These are phyloP conservation scores for Fraxinus floribunda DNA, from an alignment of 305 asterid species.

Conservation along the genomic window DNA sequence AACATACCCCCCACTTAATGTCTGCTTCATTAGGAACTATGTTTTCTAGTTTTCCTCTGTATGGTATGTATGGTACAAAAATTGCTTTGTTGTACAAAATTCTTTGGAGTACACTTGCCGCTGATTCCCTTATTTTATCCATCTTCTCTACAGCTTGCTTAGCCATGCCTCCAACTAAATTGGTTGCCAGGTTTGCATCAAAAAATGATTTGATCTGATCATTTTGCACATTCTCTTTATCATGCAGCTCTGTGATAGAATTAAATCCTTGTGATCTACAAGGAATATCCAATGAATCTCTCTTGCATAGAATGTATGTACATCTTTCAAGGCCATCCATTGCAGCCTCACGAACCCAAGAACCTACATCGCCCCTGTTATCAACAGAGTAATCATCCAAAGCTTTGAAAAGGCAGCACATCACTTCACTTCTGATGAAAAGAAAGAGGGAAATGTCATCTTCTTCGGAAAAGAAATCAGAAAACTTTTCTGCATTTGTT, in stretches of 20 bases:
- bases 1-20: slow-evolving; percentile 82
- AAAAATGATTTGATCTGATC: slow-evolving; percentile 40
- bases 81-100: slow-evolving; percentile 54
- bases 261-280: slow-evolving; percentile 28
- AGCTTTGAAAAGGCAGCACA: slow-evolving; percentile 75
- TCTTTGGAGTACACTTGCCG: slow-evolving; percentile 78
- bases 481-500: slow-evolving; percentile 41
- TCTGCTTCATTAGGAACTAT: slow-evolving; percentile 59
- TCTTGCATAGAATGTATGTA: slow-evolving; percentile 75
- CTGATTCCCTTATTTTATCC: slow-evolving; percentile 85
- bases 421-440: slow-evolving; percentile 70
- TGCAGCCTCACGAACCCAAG: slow-evolving; percentile 99
- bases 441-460: slow-evolving; percentile 48
- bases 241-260: slow-evolving; percentile 30
- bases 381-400: slow-evolving; percentile 94
- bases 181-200: slow-evolving; percentile 60
- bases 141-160: slow-evolving; percentile 97
- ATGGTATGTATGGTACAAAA: slow-evolving; percentile 65
- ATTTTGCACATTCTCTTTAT: slow-evolving; percentile 29
- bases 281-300: slow-evolving; percentile 35
- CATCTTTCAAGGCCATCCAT: slow-evolving; percentile 90
- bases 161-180: slow-evolving; percentile 63
- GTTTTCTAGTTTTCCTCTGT: slow-evolving; percentile 59
- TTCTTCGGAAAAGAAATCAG: slow-evolving; percentile 50
- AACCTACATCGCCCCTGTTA: slow-evolving; percentile 97